Conservation (phyloP, 371 early-diverging fungal species). For the Lichtheimia ornata region DNA sequence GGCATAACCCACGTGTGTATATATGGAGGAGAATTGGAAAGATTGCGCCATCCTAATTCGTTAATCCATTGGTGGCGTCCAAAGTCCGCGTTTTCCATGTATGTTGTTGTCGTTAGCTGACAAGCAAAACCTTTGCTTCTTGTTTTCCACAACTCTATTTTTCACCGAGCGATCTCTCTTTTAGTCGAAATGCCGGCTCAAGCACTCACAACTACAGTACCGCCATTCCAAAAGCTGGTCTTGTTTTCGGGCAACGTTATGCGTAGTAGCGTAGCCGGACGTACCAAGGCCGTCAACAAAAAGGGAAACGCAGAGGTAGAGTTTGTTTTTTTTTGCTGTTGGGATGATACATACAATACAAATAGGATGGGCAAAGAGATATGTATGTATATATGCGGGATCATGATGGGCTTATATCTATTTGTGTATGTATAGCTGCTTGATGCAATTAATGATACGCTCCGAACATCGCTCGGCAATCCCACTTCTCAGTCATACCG, state of each 20-base stretch:
- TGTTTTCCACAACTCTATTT: constrained; percentile 1
- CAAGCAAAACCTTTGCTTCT: constrained; percentile 2
- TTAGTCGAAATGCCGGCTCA: constrained; percentile 1
- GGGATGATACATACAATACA: not conserved
- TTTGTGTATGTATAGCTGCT: constrained; percentile 38
- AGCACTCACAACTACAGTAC: not conserved
- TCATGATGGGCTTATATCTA: not conserved
- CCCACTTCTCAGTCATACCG: constrained; percentile 24
- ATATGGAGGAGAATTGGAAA: too few species aligned
- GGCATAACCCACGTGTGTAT: too few species aligned
- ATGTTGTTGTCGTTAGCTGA: constrained; percentile 2
- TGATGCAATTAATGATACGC: constrained; percentile 53
- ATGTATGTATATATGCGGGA: not conserved
- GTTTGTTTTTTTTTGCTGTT: not conserved
- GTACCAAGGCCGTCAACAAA: constrained; percentile 28
- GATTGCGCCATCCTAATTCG: constrained; percentile 1
- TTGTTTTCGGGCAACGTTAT: constrained; percentile 50
- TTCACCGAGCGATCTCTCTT: not conserved
- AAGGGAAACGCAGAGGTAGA: constrained; percentile 59
- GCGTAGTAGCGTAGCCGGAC: constrained; percentile 46
- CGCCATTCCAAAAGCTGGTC: not conserved
- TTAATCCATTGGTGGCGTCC: not conserved
- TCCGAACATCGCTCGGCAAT: constrained; percentile 35
- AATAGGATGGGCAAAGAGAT: not conserved
- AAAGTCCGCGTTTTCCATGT: not conserved